A percentile compares a stretch with the other conserved stretches of the same genome.
phyloP scores from a whole-genome alignment of 2,329 filamentous ascomycete species.

The Kalaharituber pfeilii region DNA sequence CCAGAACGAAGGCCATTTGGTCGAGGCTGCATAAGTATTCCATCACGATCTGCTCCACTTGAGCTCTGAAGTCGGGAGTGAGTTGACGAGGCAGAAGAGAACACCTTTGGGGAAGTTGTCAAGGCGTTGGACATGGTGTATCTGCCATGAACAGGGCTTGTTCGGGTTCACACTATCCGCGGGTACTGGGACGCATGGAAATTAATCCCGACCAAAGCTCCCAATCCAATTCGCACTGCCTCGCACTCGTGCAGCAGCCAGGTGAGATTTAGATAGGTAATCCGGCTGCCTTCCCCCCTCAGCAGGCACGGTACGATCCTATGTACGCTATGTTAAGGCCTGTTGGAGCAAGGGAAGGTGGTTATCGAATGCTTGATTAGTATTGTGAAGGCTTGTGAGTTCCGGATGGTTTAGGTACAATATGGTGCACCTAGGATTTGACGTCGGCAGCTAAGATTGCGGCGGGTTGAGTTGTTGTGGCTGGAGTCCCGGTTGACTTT shows the following conservation, averaged over 20 bases:
- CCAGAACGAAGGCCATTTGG: conserved; percentile 14
- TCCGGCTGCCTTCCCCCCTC: too few species aligned
- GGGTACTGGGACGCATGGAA: not conserved
- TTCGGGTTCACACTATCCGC: not conserved
- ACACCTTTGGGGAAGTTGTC: conserved; percentile 17
- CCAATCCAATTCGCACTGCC: not conserved
- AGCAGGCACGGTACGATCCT: too few species aligned
- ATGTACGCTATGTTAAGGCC: too few species aligned
- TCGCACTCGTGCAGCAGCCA: not conserved
- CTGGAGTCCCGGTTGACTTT: too few species aligned
- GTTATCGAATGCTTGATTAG: too few species aligned
- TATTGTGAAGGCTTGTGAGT: too few species aligned
- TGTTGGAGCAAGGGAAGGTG: too few species aligned
- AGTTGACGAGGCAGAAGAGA: conserved; percentile 11
- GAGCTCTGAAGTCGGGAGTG: conserved; percentile 13
- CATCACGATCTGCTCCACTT: conserved; percentile 15
- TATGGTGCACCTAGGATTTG: not conserved
- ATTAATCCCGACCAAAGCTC: not conserved
- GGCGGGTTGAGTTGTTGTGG: not conserved
- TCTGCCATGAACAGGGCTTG: conserved; percentile 15
- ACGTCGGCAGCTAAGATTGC: not conserved
- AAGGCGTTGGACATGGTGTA: conserved; percentile 20
- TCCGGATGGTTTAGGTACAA: too few species aligned
- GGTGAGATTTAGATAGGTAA: too few species aligned
- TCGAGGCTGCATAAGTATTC: conserved; percentile 12